Base-by-base conservation (phyloP, 2,329 filamentous ascomycete species). In the Nemania sp. region DNA sequence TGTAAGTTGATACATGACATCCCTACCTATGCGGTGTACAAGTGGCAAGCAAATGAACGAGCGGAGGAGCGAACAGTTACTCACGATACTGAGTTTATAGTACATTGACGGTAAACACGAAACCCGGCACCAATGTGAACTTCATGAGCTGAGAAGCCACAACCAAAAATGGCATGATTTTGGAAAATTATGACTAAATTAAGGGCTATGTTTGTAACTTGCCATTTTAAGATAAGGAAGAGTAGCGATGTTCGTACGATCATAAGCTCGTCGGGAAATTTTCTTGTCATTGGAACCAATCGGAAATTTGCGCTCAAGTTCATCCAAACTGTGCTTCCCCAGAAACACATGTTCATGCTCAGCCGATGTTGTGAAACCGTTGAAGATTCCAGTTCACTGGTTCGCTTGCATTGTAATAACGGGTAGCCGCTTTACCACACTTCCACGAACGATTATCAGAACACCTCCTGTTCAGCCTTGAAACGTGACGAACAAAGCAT, bases 31-130 rank as follows among this genome's bases (percentile, higher is more conserved):
- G 17, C 22, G 2, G 8, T 40, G 33, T 6, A 22, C 15, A 11
- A 36, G 28, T 15, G 39, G 9, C n/a, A n/a, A n/a, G n/a, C n/a
- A n/a, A n/a, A n/a, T n/a, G n/a, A n/a, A n/a, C n/a, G n/a, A n/a
- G n/a, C n/a, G n/a, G n/a, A n/a, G n/a, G n/a, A n/a, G 12, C 4
- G 46, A 37, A 12, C 20, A 31, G 34, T 15, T n/a, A 23, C 50
- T 58, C 11, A 57, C 44, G 6, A 48, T 34, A 20, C 26, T 23
- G 48, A 11, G 23, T 15, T 28, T 30, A 43, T 20, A 62, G 59
- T 40, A 61, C 58, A 12, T 62, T 70, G 50, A 68, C 63, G 5
- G 67, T 70, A 36, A 68, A 68, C 49, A 68, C 68, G 51, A 68
- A 68, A 39, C 53, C 68, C 12, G 67, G 65, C 6, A 66, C 60